phyloP scores from a whole-genome alignment of 2,329 filamentous ascomycete genomes.

The Cordyceps tenuipes region DNA sequence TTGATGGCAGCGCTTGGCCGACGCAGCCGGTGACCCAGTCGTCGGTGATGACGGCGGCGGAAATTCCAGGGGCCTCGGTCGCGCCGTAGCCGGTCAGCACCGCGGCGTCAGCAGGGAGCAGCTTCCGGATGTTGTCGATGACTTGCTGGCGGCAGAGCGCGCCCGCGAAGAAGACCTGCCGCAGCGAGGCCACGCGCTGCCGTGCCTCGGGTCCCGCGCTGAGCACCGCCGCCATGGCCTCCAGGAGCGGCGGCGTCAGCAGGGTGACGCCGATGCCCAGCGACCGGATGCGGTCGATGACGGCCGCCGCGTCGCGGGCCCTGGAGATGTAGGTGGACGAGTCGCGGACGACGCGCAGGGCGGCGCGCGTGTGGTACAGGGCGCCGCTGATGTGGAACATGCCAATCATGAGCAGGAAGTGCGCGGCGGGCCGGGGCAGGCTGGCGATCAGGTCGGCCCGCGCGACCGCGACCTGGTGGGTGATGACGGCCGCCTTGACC shows the following conservation, averaged over 20 bases:
- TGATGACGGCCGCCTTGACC: conserved; percentile 4
- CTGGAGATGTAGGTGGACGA: not conserved
- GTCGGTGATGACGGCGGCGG: not conserved
- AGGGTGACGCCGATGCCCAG: not conserved
- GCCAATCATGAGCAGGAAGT: not conserved
- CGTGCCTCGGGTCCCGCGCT: not conserved
- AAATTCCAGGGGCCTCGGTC: not conserved
- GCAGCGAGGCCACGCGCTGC: not conserved
- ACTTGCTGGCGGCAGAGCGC: not conserved
- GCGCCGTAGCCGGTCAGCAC: not conserved
- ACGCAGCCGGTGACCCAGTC: conserved; percentile 1
- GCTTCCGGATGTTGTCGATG: not conserved
- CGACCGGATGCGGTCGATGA: not conserved
- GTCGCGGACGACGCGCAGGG: not conserved
- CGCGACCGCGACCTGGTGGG: not conserved
- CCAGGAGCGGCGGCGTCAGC: not conserved
- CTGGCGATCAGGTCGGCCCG: not conserved
- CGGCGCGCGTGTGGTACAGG: not conserved
- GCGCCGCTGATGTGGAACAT: conserved; percentile 3
- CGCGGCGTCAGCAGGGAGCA: not conserved
- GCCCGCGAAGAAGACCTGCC: not conserved
- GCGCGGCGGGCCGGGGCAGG: not conserved
- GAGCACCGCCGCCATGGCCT: not conserved
- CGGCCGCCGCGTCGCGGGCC: not conserved
- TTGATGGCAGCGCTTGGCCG: not conserved